These are phyloP conservation scores for Globisporangium mamillatum DNA, from an alignment of 352 stramenopile species.

Conservation along the genomic window DNA sequence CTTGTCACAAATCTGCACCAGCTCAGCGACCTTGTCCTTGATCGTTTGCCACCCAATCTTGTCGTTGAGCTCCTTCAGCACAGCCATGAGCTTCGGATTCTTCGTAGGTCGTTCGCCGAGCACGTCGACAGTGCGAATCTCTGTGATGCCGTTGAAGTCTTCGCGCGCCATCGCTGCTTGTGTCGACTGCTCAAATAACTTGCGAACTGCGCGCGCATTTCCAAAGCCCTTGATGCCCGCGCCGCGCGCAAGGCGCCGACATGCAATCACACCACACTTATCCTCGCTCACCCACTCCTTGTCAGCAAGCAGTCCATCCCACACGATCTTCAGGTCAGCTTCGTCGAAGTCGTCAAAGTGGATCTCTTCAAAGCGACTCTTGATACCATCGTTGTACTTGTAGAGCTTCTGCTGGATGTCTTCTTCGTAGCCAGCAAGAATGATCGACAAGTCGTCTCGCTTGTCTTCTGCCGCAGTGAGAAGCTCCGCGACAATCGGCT, in stretches of 20 bases:
- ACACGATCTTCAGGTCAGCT: conserved; percentile 79
- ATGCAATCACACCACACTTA: conserved; percentile 55
- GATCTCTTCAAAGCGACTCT: conserved; percentile 83
- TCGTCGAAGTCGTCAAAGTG: conserved; percentile 91
- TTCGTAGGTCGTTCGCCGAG: conserved; percentile 73
- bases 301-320: conserved; percentile 37
- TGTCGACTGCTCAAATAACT: conserved; percentile 67
- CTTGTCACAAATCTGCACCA: conserved; percentile 73
- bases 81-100: conserved; percentile 61
- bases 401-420: conserved; percentile 93
- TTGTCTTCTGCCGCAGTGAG: conserved; percentile 87
- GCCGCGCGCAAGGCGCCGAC: conserved; percentile 56
- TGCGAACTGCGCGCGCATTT: conserved; percentile 79
- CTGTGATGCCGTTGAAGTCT: conserved; percentile 55
- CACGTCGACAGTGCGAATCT: conserved; percentile 64
- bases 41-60: conserved; percentile 81
- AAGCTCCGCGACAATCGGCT: conserved; percentile 86
- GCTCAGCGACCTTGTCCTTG: conserved; percentile 69
- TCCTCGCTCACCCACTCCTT: conserved; percentile 50
- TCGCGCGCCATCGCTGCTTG: conserved; percentile 63
- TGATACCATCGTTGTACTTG: conserved; percentile 86
- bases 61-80: conserved; percentile 56
- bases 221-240: conserved; percentile 81
- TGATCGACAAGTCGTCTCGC: conserved; percentile 83
- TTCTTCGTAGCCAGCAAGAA: conserved; percentile 91